Percentiles rank a stretch among this genome's conserved stretches.
Evolutionary conservation across 495 filamentous ascomycete species (phyloP).

Genomic region (Talaromyces thailandensis): DNA sequence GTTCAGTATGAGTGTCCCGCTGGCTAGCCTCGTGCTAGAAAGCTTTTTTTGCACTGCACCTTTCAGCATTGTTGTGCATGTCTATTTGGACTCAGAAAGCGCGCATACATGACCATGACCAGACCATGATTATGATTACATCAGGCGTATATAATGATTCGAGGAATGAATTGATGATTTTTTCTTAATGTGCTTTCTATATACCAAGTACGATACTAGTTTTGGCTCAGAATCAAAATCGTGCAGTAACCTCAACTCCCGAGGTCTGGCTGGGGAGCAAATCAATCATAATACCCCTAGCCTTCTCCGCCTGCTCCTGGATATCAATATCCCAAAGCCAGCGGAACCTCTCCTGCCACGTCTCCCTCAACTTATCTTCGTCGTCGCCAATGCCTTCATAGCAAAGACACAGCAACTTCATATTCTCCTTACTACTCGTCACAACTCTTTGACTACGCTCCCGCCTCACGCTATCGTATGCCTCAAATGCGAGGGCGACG

Average conservation of each 20-base stretch:
- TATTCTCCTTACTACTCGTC: conserved; percentile 27
- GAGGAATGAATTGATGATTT: conserved; percentile 7
- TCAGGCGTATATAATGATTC: conserved; percentile 6
- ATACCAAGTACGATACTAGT: background rate
- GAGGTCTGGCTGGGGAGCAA: background rate
- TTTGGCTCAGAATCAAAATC: too few species aligned
- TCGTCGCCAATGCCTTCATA: conserved; percentile 34
- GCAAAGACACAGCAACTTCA: conserved; percentile 31
- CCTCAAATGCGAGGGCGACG: conserved; percentile 40
- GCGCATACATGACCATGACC: conserved; percentile 3
- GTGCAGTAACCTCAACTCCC: background rate
- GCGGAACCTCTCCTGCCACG: conserved; percentile 30
- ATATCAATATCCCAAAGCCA: conserved; percentile 37
- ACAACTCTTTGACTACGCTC: conserved; percentile 43
- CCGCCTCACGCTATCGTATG: conserved; percentile 51
- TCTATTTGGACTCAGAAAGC: background rate
- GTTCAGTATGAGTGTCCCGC: background rate
- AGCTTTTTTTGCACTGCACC: background rate
- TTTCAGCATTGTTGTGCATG: conserved; percentile 1
- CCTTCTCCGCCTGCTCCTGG: conserved; percentile 1
- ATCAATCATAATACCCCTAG: background rate
- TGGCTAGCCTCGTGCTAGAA: background rate
- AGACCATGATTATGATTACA: conserved; percentile 3
- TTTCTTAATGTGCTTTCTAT: background rate
- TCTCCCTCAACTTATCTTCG: conserved; percentile 29